Conservation (phyloP, 495 filamentous ascomycete genomes). For the Umbilicaria muhlenbergii region DNA sequence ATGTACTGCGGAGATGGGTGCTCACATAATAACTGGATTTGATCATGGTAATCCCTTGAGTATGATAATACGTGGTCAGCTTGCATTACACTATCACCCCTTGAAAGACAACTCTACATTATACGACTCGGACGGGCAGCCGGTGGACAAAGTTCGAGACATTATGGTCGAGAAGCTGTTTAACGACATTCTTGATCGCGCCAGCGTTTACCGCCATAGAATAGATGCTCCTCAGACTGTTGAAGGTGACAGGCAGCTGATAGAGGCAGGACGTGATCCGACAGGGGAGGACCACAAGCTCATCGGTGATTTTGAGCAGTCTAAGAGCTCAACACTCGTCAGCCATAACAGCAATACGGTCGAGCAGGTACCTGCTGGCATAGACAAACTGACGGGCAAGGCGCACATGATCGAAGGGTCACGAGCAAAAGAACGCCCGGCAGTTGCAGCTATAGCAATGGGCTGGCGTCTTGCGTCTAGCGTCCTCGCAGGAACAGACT, state of each 20-base stretch:
- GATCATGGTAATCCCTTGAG: conserved; percentile 89
- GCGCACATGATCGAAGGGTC: conserved; percentile 40
- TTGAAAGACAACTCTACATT: conserved; percentile 76
- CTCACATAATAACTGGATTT: conserved; percentile 95
- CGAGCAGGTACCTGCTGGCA: conserved; percentile 39
- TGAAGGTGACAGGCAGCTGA: conserved; percentile 71
- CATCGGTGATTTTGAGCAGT: conserved; percentile 26
- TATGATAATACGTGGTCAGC: conserved; percentile 75
- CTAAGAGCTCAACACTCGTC: conserved; percentile 19
- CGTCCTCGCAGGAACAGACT: conserved; percentile 43
- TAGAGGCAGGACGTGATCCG: conserved; percentile 69
- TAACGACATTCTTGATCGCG: conserved; percentile 84
- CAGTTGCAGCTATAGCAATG: conserved; percentile 53
- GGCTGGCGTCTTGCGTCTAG: conserved; percentile 66
- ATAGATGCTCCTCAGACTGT: conserved; percentile 48
- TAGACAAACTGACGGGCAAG: conserved; percentile 43
- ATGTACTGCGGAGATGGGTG: conserved; percentile 90
- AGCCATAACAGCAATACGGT: conserved; percentile 16
- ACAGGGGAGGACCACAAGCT: conserved; percentile 43
- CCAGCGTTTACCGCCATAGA: conserved; percentile 76
- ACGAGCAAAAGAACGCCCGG: conserved; percentile 44
- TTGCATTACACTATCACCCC: conserved; percentile 72
- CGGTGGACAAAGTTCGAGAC: conserved; percentile 69
- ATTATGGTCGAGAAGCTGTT: conserved; percentile 74
- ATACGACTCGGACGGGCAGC: conserved; percentile 72